phyloP scores from a whole-genome alignment of 164 flowering plant species.

The Berberis vulgaris region DNA sequence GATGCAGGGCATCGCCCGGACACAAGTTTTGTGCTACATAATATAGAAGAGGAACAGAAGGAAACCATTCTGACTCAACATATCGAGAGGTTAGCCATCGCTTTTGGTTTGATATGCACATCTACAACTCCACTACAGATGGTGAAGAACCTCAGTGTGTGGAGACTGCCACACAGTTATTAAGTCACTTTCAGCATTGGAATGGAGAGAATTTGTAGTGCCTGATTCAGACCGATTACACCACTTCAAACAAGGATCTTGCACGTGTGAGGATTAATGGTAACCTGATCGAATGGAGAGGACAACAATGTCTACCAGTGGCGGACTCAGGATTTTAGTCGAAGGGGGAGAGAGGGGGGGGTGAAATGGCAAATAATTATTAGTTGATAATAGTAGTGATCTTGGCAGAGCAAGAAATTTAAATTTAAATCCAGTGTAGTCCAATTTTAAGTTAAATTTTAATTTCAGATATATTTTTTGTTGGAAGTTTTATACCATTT shows the following conservation, averaged over 20 bases:
- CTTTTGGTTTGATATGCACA: constrained; percentile 68
- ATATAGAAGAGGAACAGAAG: constrained; percentile 84
- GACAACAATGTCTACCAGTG: too few relatives aligned
- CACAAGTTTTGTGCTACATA: constrained; percentile 73
- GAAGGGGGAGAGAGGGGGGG: too few relatives aligned
- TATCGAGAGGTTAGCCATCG: constrained; percentile 86
- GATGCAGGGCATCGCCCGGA: constrained; percentile 72
- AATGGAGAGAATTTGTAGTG: constrained; percentile 63
- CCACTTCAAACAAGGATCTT: constrained; percentile 69
- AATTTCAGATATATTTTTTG: too few relatives aligned
- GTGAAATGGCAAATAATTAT: too few relatives aligned
- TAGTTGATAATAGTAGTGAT: too few relatives aligned
- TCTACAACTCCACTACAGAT: constrained; percentile 51
- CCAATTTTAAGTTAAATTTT: too few relatives aligned
- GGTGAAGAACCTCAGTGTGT: constrained; percentile 81
- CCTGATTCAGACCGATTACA: constrained; percentile 85
- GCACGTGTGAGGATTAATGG: constrained; percentile 94
- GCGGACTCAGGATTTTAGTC: too few relatives aligned
- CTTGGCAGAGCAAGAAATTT: too few relatives aligned
- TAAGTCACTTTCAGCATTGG: constrained; percentile 57
- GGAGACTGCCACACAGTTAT: constrained; percentile 84
- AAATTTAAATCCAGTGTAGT: too few relatives aligned
- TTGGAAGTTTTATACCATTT: too few relatives aligned
- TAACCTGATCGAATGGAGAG: constrained; percentile 15
- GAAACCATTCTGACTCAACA: constrained; percentile 68